phyloP scores from a whole-genome alignment of 106 monocot species.

The Triglochin maritima region DNA sequence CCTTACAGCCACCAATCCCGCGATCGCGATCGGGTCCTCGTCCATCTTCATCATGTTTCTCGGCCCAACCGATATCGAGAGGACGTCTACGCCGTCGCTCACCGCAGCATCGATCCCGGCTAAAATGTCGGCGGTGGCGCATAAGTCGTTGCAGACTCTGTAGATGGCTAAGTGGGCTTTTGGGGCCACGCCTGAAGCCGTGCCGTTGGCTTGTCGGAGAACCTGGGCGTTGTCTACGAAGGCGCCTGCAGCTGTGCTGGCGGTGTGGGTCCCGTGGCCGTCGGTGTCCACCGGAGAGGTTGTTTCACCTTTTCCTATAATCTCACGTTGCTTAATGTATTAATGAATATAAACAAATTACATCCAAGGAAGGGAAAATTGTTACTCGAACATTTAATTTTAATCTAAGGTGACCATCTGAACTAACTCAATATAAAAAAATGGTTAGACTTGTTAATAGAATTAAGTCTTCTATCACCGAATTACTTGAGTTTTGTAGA shows the following conservation, averaged over 20 bases:
- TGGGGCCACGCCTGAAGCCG: slow-evolving; percentile 9
- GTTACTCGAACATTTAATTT: no score
- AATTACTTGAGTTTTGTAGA: no score
- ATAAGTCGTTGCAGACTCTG: slow-evolving; percentile 1
- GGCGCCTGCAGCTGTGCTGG: slow-evolving; percentile 8
- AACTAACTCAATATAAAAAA: no score
- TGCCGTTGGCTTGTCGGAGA: not conserved
- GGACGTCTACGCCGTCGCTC: slow-evolving; percentile 11
- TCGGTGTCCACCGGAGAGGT: not conserved
- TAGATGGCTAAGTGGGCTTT: slow-evolving; percentile 14
- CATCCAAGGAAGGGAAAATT: no score
- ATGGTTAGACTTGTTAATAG: no score
- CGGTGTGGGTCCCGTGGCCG: slow-evolving; percentile 19
- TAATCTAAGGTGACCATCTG: no score
- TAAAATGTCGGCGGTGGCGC: not conserved
- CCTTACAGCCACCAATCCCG: slow-evolving; percentile 14
- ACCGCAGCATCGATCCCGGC: slow-evolving; percentile 8
- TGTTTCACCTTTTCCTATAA: no score
- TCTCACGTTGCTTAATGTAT: no score
- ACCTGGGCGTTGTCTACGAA: not conserved
- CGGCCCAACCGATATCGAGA: slow-evolving; percentile 25
- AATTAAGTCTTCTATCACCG: no score
- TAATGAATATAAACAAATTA: no score
- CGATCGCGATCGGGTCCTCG: slow-evolving; percentile 24
- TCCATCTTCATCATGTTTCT: not conserved